Evolutionary conservation across 345 rosid species (phyloP), one percentile per base, ranked within the genome.

Genomic region (Bruguiera sexangula): DNA sequence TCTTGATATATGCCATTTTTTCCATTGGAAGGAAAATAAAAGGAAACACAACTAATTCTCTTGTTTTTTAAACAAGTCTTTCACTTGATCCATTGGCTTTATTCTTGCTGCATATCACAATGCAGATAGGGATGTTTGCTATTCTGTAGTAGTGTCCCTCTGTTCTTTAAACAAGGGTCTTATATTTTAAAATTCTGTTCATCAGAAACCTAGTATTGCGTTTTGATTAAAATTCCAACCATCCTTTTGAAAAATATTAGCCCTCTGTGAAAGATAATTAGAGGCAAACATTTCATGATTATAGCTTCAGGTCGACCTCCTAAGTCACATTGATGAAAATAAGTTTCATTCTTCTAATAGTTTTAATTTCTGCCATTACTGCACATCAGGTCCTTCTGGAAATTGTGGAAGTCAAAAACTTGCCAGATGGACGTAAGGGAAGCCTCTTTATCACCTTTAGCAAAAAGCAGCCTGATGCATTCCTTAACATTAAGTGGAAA

Each of bases 371-470:
- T 20, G 5, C 32, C 8, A 10, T 32, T 24, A 34, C 24, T n/a
- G 43, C 24, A 16, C 22, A 16, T 22, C 81, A 87, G 92, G 92
- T 87, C 37, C 32, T 85, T 65, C 53, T 84, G 86, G 89, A 82
- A 94, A 76, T 92, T 75, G 89, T 92, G 72, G 97, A 78, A 18
- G 77, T 89, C 24, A 84, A 88, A 69, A 83, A 86, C 84, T 77
- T 95, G 72, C 86, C 94, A 19, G 86, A 87, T 16, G 80, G 67
- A 19, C 88, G 79, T 29, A 87, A 81, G 80, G 97, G 93, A 72
- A 82, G 65, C 32, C 82, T 87, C 55, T 78, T 75, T 81, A 96
- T 95, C 68, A 34, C 79, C 63, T 79, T 85, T 37, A 86, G 88
- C 63, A 92, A 88, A 84, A 86, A 87, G 18, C 87, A 86, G 61